Conservation (phyloP, 148 eudicot species). For the Rhododendron williamsianum region DNA sequence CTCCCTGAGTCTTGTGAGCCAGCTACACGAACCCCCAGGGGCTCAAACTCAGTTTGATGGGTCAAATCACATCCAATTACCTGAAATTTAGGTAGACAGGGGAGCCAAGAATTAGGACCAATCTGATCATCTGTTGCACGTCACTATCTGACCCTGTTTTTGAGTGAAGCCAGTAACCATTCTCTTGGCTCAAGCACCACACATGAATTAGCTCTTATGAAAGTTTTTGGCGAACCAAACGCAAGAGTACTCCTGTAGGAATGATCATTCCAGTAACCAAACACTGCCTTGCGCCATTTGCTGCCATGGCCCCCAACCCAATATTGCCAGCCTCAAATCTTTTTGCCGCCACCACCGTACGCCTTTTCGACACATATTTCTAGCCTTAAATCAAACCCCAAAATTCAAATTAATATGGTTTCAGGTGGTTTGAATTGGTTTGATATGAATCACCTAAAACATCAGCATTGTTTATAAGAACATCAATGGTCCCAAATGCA, state of each 20-base stretch:
- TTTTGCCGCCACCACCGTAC: no score
- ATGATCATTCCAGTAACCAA: neutral
- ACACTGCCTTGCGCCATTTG: neutral
- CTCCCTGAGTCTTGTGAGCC: neutral
- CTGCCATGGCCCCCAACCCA: neutral
- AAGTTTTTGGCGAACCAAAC: neutral
- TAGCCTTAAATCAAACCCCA: no score
- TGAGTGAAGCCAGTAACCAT: neutral
- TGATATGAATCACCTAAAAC: no score
- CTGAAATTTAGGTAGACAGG: constrained; percentile 6
- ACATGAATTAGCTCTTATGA: neutral
- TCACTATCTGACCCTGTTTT: neutral
- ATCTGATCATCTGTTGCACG: constrained; percentile 4
- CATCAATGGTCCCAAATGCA: no score
- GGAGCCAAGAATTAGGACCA: neutral
- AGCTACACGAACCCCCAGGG: neutral
- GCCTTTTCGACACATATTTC: no score
- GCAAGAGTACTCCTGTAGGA: neutral
- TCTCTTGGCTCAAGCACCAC: neutral
- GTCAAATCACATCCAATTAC: neutral
- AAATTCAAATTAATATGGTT: no score
- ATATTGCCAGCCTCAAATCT: no score
- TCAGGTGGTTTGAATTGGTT: no score
- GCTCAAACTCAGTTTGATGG: neutral
- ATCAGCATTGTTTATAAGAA: no score